Evolutionary conservation across 768 basidiomycete species (phyloP), one percentile per base, ranked within the genome.

Genomic region (Leccinum rimulosum): DNA sequence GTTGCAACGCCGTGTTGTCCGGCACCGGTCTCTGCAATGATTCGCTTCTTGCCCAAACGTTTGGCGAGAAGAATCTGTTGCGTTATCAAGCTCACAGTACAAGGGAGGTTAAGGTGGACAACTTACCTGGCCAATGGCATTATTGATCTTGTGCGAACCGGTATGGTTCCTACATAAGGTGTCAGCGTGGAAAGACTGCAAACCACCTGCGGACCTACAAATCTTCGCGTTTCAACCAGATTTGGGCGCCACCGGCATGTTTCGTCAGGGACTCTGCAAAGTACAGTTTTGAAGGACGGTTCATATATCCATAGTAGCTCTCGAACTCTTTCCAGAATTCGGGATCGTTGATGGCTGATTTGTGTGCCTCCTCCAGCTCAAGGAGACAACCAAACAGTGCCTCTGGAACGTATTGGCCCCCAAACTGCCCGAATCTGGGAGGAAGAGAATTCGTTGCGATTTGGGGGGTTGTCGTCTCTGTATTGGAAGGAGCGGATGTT

Each of bases 1-100:
- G 97, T 98, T 22, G 97, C 97, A 31, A 99, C 97, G 72, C 97
- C 97, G 73, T 99, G 97, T 73, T 98, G 97, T 15, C 97, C 97
- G 1, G 97, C 97, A 61, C 97, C 97, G 1, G 97, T 98, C 79
- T 99, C 97, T 33, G 97, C 97, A 64, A 98, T 98, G 68, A 99
- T 98, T 55, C 95, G 85, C 40, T 82, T 97, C 78, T 99, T 99
- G 19, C 97, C 97, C 59, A 98, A 77, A 49, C 97, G 85, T 50
- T 84, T 83, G n/a, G 97, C 97, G 28, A 99, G 84, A 17, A 99
- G 80, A 61, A 98, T 95, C 90, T 96, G 27, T 50, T n/a, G 36
- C 27, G 19, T 30, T 36, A 27, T 56, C 15, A 61, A 36, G 40
- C 25, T 49, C 10, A 14, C 35, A 35, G n/a, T 12, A 19, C n/a